Evolutionary conservation across 441 rosid genomes (phyloP).

Genomic region (Biscutella laevigata): DNA sequence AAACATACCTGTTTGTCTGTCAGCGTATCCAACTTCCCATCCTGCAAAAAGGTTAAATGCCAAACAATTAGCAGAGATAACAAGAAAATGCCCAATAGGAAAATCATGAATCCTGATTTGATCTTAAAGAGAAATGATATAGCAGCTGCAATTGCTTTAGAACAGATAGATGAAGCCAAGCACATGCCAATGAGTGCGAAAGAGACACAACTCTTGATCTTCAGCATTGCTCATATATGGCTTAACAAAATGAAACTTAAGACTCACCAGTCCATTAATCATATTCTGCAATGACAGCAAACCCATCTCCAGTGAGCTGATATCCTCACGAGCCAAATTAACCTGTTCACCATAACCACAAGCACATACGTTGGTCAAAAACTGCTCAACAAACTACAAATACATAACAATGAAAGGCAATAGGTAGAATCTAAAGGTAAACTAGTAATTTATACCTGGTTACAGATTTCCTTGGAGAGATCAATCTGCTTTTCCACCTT

Average conservation of each 20-base stretch:
- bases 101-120: not conserved
- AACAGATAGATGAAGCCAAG: not conserved
- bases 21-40: slow-evolving; percentile 63
- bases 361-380: not conserved
- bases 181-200: not conserved
- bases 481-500: slow-evolving; percentile 78
- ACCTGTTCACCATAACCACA: slow-evolving; percentile 45
- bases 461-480: slow-evolving; percentile 61
- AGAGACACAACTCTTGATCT: not conserved
- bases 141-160: not conserved
- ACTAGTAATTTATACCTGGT: slow-evolving; percentile 32
- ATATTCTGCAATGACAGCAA: slow-evolving; percentile 47
- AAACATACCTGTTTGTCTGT: slow-evolving; percentile 75
- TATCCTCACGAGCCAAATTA: slow-evolving; percentile 43
- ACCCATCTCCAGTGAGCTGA: slow-evolving; percentile 44
- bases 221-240: slow-evolving; percentile 2
- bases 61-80: not conserved
- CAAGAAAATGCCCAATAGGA: not conserved
- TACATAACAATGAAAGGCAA: not conserved
- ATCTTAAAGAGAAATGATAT: not conserved
- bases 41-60: slow-evolving; percentile 37
- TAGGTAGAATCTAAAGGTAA: not conserved
- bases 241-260: not conserved
- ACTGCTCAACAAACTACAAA: not conserved
- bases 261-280: slow-evolving; percentile 71